Evolutionary conservation across 225 moss, liverwort and hornwort species (phyloP), one percentile per base, ranked within the genome.

Genomic region (Asterella californica): DNA sequence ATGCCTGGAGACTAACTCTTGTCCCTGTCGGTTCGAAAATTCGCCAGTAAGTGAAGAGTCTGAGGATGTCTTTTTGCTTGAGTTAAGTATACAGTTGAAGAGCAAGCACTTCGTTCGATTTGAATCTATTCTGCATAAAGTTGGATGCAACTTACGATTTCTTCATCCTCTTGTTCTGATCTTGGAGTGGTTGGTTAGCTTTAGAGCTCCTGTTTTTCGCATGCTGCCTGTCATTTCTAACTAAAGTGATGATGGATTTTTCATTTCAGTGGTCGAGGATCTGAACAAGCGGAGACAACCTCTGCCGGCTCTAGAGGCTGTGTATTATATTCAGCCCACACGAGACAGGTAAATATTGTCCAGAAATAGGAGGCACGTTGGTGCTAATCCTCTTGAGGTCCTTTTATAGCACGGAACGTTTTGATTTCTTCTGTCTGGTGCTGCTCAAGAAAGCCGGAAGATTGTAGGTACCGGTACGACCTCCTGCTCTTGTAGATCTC

Each of bases 261-360:
- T 71, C 36, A 19, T 45, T 71, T 86, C 89, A 99, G 99, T 99
- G 87, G 89, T 99, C 22, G 95, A 99, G 82, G 91, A 84, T 80
- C 50, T 99, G 64, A 91, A 86, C 36, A 90, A 95, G 75, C 83
- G 90, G 57, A 93, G 99, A 80, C 95, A 95, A 75, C 92, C 99
- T 50, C 80, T 99, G 73, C 93, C 95, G 70, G 89, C 91, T 65
- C 90, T 94, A 72, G 93, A 99, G 67, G 99, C 92, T 38, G 89
- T 99, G 54, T 99, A 92, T 84, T 99, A 93, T 52, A 86, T 99
- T 32, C 90, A 90, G 75, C 99, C 99, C 42, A 88, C 84, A 76
- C 80, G 83, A 82, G 90, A 93, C 72, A 99, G 93, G 99, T 95
- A 33, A 65, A 9, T 62, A 17, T 9, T 25, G n/a, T 25, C 24